Evolutionary conservation across 1,139 yeast genomes (phyloP).

Genomic region (Groenewaldozyma sp.): DNA sequence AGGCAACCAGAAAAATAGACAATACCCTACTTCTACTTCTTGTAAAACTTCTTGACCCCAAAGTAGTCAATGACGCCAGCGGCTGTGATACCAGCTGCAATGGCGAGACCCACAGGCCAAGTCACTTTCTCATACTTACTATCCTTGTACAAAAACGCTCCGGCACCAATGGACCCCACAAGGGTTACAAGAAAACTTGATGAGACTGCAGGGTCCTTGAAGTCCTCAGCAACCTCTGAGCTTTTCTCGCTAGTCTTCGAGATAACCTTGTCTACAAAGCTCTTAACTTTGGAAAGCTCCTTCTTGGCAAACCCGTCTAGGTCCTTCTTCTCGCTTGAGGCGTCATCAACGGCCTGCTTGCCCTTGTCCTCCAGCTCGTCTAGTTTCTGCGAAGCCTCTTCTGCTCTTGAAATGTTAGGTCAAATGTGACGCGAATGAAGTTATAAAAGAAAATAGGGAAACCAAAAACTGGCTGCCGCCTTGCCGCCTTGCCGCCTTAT

Average conservation of each 20-base stretch:
- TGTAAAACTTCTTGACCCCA: conserved; percentile 19
- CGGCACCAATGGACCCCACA: conserved; percentile 23
- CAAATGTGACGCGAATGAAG: no score
- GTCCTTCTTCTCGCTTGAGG: no score
- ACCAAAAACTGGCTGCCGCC: no score
- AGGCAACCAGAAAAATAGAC: neutral
- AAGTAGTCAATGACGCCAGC: conserved; percentile 23
- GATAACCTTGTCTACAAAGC: conserved; percentile 9
- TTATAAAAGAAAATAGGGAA: no score
- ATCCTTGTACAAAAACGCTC: conserved; percentile 23
- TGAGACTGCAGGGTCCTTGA: conserved; percentile 25
- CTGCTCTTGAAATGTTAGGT: no score
- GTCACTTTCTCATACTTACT: conserved; percentile 23
- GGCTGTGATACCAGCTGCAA: conserved; percentile 21
- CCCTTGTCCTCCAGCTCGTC: no score
- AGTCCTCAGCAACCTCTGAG: conserved; percentile 17
- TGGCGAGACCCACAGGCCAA: conserved; percentile 20
- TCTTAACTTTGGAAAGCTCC: conserved; percentile 9
- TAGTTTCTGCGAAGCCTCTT: no score
- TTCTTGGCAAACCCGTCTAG: no score
- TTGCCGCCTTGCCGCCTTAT: no score
- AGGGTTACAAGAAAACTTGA: conserved; percentile 23
- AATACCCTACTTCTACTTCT: conserved; percentile 4
- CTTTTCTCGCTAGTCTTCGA: conserved; percentile 12
- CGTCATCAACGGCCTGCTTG: no score